A percentile compares a stretch with the other conserved stretches of the same genome.
Evolutionary conservation across 2,329 filamentous ascomycete genomes (phyloP).

Genomic region (Talaromyces rugulosus): DNA sequence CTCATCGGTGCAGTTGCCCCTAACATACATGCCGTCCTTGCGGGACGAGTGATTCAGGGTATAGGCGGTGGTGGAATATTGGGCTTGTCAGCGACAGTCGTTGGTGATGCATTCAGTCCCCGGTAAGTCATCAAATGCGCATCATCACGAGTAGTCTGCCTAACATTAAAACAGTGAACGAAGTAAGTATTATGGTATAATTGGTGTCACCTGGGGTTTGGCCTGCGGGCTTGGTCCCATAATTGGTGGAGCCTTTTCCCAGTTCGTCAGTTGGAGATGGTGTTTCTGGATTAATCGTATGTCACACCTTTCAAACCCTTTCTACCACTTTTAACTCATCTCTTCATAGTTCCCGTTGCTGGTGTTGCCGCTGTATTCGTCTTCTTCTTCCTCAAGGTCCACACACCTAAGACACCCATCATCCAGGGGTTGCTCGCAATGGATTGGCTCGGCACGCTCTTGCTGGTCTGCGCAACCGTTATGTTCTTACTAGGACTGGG

Average conservation of each 20-base stretch:
- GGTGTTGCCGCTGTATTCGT: conserved; percentile 45
- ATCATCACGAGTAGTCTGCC: not conserved
- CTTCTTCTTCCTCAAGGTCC: conserved; percentile 55
- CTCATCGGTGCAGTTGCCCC: not conserved
- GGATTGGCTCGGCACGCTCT: conserved; percentile 47
- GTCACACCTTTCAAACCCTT: not conserved
- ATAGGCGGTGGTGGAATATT: conserved; percentile 3
- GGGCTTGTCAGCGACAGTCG: conserved; percentile 1
- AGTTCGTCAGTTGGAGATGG: conserved; percentile 50
- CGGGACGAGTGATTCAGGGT: not conserved
- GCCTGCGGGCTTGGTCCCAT: conserved; percentile 54
- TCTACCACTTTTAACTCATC: too few species aligned
- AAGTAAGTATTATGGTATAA: conserved; percentile 22
- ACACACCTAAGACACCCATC: conserved; percentile 53
- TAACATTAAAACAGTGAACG: not conserved
- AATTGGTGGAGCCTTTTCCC: conserved; percentile 50
- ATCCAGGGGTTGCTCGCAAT: conserved; percentile 48
- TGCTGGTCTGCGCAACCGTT: conserved; percentile 44
- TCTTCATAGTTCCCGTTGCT: conserved; percentile 43
- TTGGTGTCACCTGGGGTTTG: conserved; percentile 51
- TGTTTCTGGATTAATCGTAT: conserved; percentile 49
- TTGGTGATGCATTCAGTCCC: conserved; percentile 4
- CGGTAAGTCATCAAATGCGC: not conserved
- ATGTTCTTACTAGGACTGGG: conserved; percentile 50
- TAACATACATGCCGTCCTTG: not conserved